phyloP scores from a whole-genome alignment of 2,329 filamentous ascomycete species.

The Pseudodiploospora longispora region DNA sequence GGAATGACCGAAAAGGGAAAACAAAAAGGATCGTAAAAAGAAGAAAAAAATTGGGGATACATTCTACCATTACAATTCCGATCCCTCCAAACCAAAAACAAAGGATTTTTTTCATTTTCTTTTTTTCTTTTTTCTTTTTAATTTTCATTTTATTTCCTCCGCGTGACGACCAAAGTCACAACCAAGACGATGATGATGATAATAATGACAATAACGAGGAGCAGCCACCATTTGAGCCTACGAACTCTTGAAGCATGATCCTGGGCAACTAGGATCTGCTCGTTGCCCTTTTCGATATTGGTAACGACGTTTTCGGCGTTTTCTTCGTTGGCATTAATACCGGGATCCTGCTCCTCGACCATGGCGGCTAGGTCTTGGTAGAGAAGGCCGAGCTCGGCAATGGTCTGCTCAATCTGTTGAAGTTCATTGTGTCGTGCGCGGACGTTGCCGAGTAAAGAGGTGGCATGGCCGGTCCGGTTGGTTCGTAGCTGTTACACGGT shows the following conservation, averaged over 20 bases:
- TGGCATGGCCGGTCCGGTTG: constrained; percentile 67
- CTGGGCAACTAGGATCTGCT: constrained; percentile 61
- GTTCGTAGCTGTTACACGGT: constrained; percentile 52
- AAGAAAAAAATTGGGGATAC: no score
- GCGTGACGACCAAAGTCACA: constrained; percentile 43
- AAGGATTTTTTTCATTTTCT: no score
- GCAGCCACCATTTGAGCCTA: constrained; percentile 77
- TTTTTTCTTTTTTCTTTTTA: no score
- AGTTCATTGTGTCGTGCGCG: constrained; percentile 78
- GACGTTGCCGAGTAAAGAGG: constrained; percentile 66
- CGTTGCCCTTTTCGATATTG: constrained; percentile 61
- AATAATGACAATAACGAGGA: constrained; percentile 53
- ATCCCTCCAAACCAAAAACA: no score
- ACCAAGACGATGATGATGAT: constrained; percentile 46
- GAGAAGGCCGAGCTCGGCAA: constrained; percentile 60
- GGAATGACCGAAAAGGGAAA: no score
- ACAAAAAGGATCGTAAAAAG: no score
- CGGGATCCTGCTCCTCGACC: constrained; percentile 62
- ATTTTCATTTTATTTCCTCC: no score
- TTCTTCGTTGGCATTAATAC: constrained; percentile 53
- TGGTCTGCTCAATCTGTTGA: constrained; percentile 68
- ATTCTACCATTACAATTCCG: no score
- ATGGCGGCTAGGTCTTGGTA: constrained; percentile 69
- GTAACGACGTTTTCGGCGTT: constrained; percentile 58
- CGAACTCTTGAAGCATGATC: constrained; percentile 57